Evolutionary conservation across 2,329 filamentous ascomycete genomes (phyloP).

Genomic region (Xylariaceae sp.): DNA sequence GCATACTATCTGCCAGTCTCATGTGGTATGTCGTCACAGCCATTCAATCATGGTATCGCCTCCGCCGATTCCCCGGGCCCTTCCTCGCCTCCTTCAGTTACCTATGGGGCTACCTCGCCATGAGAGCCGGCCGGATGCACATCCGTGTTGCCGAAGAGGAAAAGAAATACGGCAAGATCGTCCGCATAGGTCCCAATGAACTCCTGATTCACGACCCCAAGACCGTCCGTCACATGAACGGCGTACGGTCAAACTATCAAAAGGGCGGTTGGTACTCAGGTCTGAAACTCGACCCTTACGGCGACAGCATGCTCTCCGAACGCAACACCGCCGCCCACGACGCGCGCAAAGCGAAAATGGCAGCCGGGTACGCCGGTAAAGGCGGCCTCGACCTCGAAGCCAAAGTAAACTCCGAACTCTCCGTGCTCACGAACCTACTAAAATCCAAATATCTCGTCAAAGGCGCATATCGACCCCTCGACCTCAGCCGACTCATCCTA

Average conservation of each 20-base stretch:
- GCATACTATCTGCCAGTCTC: conserved; percentile 4
- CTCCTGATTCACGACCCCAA: conserved; percentile 26
- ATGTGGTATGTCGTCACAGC: conserved; percentile 18
- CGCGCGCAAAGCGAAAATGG: conserved; percentile 27
- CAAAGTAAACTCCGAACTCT: conserved; percentile 24
- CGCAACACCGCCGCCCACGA: conserved; percentile 25
- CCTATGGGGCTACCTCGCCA: conserved; percentile 24
- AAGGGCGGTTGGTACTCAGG: conserved; percentile 27
- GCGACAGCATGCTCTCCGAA: conserved; percentile 25
- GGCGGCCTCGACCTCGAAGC: conserved; percentile 26
- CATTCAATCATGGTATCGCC: conserved; percentile 22
- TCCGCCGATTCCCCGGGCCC: conserved; percentile 28
- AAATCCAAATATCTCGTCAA: conserved; percentile 19
- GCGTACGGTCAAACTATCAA: conserved; percentile 25
- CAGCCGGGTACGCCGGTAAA: conserved; percentile 26
- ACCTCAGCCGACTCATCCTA: conserved; percentile 23
- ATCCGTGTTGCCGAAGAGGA: conserved; percentile 19
- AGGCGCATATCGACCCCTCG: conserved; percentile 10
- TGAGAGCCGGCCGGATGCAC: conserved; percentile 20
- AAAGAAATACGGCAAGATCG: conserved; percentile 26
- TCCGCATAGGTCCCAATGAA: conserved; percentile 29
- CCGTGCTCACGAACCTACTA: conserved; percentile 21
- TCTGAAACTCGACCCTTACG: conserved; percentile 27
- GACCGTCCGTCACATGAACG: conserved; percentile 26
- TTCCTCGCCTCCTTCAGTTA: conserved; percentile 25